Conservation (phyloP, 805 yeast genomes). For the Metschnikowia drakensbergensis region DNA sequence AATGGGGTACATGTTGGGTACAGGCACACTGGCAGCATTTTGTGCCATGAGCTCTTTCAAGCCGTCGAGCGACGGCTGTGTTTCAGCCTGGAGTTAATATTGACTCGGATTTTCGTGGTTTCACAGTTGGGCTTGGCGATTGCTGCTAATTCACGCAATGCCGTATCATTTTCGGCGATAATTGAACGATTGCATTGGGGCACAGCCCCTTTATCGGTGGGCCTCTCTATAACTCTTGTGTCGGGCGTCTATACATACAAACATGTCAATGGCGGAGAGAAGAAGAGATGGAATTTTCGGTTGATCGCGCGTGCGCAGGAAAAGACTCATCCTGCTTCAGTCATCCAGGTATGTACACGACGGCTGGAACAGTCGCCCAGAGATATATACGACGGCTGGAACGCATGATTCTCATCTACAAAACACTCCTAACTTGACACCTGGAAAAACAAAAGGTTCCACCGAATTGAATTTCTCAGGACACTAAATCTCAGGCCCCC, state of each 20-base stretch:
- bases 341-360: no score
- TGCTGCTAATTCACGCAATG: no score
- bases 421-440: no score
- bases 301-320: slow-evolving; percentile 3
- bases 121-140: background rate
- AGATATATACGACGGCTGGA: no score
- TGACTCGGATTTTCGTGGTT: background rate
- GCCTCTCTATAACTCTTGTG: background rate
- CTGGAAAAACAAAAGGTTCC: no score
- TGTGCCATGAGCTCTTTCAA: slow-evolving; percentile 24
- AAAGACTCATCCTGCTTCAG: background rate
- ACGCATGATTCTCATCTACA: no score
- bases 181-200: no score
- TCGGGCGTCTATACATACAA: slow-evolving; percentile 21
- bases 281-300: background rate
- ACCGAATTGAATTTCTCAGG: no score
- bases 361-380: no score
- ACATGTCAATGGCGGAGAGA: slow-evolving; percentile 11
- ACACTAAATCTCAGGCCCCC: no score
- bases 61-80: slow-evolving; percentile 37
- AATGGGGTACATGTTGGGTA: slow-evolving; percentile 76
- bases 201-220: no score
- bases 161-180: no score
- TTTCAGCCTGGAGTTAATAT: slow-evolving; percentile 20
- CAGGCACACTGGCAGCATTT: slow-evolving; percentile 9